Evolutionary conservation across 2,329 filamentous ascomycete genomes (phyloP).

Genomic region (Colletotrichum kahawae): DNA sequence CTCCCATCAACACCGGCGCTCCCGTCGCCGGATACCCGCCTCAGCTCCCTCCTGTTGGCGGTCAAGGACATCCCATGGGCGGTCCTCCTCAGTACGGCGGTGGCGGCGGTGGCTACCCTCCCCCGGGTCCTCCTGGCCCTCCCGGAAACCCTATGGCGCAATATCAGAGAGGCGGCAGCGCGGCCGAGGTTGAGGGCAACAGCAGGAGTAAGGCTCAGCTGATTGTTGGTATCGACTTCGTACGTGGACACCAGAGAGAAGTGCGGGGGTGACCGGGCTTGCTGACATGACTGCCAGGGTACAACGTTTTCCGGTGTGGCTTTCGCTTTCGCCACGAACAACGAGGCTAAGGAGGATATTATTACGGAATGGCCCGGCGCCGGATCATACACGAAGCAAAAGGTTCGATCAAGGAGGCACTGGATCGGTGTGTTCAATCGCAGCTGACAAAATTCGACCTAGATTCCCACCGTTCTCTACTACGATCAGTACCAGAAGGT

Average conservation of each 20-base stretch:
- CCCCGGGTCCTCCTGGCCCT: slow-evolving; percentile 42
- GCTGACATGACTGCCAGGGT: slow-evolving; percentile 59
- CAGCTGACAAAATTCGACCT: slow-evolving; percentile 9
- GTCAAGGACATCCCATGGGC: slow-evolving; percentile 33
- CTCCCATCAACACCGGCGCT: slow-evolving; percentile 70
- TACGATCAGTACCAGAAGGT: slow-evolving; percentile 99
- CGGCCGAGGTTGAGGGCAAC: slow-evolving; percentile 83
- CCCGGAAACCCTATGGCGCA: slow-evolving; percentile 25
- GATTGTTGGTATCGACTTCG: slow-evolving; percentile 99
- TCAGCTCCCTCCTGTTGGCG: slow-evolving; percentile 47
- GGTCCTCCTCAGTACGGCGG: slow-evolving; percentile 52
- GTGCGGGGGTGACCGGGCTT: not conserved
- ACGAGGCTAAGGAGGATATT: slow-evolving; percentile 96
- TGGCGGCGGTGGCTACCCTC: slow-evolving; percentile 52
- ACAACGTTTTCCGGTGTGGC: slow-evolving; percentile 98
- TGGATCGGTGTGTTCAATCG: not conserved
- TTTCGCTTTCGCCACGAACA: slow-evolving; percentile 96
- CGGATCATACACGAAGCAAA: slow-evolving; percentile 97
- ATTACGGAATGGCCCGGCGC: slow-evolving; percentile 99
- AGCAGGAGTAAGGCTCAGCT: slow-evolving; percentile 93
- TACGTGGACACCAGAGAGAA: slow-evolving; percentile 48
- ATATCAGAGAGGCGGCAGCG: slow-evolving; percentile 49
- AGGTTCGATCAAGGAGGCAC: slow-evolving; percentile 61
- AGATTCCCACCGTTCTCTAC: slow-evolving; percentile 99
- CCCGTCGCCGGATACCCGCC: slow-evolving; percentile 65